These are phyloP conservation scores for Cytospora mali DNA, from an alignment of 2,329 filamentous ascomycete genomes.

Conservation along the genomic window DNA sequence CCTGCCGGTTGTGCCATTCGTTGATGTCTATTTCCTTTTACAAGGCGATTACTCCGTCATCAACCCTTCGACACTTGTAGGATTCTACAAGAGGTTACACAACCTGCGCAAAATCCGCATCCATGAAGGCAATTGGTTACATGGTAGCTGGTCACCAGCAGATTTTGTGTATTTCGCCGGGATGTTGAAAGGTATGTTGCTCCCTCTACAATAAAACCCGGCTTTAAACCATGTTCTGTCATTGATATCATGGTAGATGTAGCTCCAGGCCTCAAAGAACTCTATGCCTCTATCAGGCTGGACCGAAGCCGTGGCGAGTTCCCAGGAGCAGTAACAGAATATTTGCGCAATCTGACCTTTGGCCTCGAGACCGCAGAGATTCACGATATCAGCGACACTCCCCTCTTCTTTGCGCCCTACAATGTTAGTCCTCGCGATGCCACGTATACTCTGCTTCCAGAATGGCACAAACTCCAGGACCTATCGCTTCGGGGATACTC, in stretches of 20 bases:
- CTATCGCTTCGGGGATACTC: background rate
- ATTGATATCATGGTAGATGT: background rate
- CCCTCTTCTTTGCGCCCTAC: too few species aligned
- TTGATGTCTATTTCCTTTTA: background rate
- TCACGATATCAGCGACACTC: too few species aligned
- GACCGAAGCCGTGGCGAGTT: too few species aligned
- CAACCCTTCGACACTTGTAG: background rate
- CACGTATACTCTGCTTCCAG: too few species aligned
- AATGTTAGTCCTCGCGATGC: too few species aligned
- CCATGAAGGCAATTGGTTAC: too few species aligned
- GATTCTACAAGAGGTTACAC: background rate
- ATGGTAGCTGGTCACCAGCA: too few species aligned
- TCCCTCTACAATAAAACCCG: background rate
- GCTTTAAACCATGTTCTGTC: background rate
- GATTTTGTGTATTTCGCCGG: background rate
- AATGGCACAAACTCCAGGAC: background rate
- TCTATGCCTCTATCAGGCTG: too few species aligned
- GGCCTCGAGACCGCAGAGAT: background rate
- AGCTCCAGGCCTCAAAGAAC: background rate
- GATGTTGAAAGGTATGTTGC: background rate
- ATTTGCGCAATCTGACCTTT: background rate
- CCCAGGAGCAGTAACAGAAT: background rate
- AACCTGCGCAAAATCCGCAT: background rate
- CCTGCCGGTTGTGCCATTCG: background rate
- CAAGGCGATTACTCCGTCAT: background rate